Conservation (phyloP, 495 filamentous ascomycete species). For the Annulohypoxylon stygium region DNA sequence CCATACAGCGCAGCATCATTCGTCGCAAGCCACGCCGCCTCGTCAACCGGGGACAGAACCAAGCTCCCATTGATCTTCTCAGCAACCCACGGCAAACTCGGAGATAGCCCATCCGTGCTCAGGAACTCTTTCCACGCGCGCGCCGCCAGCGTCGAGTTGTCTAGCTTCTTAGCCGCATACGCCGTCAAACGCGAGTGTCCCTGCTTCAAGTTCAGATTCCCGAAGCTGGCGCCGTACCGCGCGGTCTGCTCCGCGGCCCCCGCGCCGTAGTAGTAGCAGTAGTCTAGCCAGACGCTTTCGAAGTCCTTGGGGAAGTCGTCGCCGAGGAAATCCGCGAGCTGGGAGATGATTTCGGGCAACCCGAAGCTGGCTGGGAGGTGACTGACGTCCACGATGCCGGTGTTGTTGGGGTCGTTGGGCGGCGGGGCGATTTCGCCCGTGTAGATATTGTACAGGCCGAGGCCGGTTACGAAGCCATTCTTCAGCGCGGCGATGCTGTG, state of each 20-base stretch:
- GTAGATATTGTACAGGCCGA: conserved; percentile 57
- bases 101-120: conserved; percentile 54
- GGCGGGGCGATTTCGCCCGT: conserved; percentile 59
- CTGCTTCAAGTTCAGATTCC: conserved; percentile 54
- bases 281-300: conserved; percentile 60
- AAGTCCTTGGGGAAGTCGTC: conserved; percentile 51
- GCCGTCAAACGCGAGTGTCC: conserved; percentile 63
- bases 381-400: conserved; percentile 56
- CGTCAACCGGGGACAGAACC: conserved; percentile 56
- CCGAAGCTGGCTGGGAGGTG: conserved; percentile 64
- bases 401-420: conserved; percentile 56
- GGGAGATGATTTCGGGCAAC: conserved; percentile 58
- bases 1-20: conserved; percentile 62
- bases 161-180: conserved; percentile 52
- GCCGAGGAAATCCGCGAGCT: conserved; percentile 55
- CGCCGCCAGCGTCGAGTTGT: conserved; percentile 52
- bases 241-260: conserved; percentile 54
- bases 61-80: conserved; percentile 52
- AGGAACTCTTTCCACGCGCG: conserved; percentile 62
- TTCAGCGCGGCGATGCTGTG: conserved; percentile 59
- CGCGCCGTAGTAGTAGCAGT: conserved; percentile 60
- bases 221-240: conserved; percentile 59
- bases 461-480: conserved; percentile 63
- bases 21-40: conserved; percentile 59
- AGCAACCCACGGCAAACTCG: conserved; percentile 51